These are phyloP conservation scores for Stagonosporopsis cucurbitacearum DNA, from an alignment of 2,329 filamentous ascomycete genomes.

Conservation along the genomic window DNA sequence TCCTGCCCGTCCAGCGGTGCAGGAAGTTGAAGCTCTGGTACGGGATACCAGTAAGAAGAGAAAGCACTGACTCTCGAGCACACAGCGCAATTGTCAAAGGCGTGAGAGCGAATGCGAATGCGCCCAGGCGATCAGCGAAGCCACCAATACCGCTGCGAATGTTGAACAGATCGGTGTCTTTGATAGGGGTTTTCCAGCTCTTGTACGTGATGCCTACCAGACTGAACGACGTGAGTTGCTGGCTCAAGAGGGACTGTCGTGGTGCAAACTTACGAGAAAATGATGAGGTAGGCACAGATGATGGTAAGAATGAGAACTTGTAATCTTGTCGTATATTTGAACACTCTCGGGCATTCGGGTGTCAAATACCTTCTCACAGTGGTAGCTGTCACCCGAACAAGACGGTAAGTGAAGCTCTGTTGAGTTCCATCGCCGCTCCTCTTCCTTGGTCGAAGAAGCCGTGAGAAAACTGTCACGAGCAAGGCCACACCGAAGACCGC, in stretches of 20 bases:
- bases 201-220: conserved; percentile 70
- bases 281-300: conserved; percentile 65
- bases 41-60: conserved; percentile 71
- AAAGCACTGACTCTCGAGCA: conserved; percentile 71
- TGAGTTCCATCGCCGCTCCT: conserved; percentile 21
- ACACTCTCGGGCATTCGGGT: conserved; percentile 63
- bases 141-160: conserved; percentile 69
- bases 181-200: conserved; percentile 72
- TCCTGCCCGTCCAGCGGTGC: conserved; percentile 75
- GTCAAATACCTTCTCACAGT: conserved; percentile 60
- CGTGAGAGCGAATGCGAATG: conserved; percentile 73
- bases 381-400: conserved; percentile 46
- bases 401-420: conserved; percentile 27
- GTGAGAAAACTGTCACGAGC: conserved; percentile 47
- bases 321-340: conserved; percentile 71
- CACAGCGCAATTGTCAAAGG: conserved; percentile 70
- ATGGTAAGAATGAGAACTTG: conserved; percentile 67
- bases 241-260: background rate
- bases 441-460: conserved; percentile 24
- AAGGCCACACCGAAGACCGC: conserved; percentile 55
- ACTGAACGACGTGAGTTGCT: conserved; percentile 26
- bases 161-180: conserved; percentile 62
- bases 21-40: conserved; percentile 75
- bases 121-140: conserved; percentile 70
- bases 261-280: conserved; percentile 61